These are phyloP conservation scores for Coccomyxa sp. DNA, from an alignment of 139 green algal genomes.

Conservation along the genomic window DNA sequence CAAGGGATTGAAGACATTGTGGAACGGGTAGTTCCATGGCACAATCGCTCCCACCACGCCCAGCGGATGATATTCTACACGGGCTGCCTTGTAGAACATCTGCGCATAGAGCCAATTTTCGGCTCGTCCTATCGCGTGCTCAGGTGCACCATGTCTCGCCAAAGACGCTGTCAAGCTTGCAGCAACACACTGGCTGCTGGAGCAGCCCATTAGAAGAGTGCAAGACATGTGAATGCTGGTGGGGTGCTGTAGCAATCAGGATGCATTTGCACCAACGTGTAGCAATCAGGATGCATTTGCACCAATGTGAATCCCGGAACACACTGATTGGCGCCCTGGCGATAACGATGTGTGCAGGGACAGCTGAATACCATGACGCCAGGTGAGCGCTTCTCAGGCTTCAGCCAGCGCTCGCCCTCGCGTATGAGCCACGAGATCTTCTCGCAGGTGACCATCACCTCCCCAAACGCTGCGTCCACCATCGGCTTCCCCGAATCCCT, in stretches of 20 bases:
- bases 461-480: slow-evolving; percentile 92
- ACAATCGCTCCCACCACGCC: slow-evolving; percentile 97
- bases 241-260: not conserved
- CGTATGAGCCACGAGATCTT: slow-evolving; percentile 93
- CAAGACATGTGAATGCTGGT: not conserved
- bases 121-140: not conserved
- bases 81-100: slow-evolving; percentile 93
- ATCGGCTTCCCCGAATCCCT: slow-evolving; percentile 91
- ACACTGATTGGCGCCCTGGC: too few relatives aligned
- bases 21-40: slow-evolving; percentile 99
- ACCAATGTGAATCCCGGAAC: too few relatives aligned
- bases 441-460: slow-evolving; percentile 95
- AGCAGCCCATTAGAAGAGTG: too few relatives aligned
- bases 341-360: not conserved
- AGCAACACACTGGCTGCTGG: too few relatives aligned
- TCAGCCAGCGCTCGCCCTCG: slow-evolving; percentile 78
- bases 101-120: slow-evolving; percentile 23
- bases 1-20: slow-evolving; percentile 98
- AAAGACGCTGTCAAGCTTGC: too few relatives aligned
- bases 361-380: slow-evolving; percentile 82
- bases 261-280: too few relatives aligned
- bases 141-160: not conserved
- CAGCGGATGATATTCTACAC: slow-evolving; percentile 90
- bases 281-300: too few relatives aligned
- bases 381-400: slow-evolving; percentile 69